These are phyloP conservation scores for Monosporascus sp. DNA, from an alignment of 2,329 filamentous ascomycete genomes.

Conservation along the genomic window DNA sequence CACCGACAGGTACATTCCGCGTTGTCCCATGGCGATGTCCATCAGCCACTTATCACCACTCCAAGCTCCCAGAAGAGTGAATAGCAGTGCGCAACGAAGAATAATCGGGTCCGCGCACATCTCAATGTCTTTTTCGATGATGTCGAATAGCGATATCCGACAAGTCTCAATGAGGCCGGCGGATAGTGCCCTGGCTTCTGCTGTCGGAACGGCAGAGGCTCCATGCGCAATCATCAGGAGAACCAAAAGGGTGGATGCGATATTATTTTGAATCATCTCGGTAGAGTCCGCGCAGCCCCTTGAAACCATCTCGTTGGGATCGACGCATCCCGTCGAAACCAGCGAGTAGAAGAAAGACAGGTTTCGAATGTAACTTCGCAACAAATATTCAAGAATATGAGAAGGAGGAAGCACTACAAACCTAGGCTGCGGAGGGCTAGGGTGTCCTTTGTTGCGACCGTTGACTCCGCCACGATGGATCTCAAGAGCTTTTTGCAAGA, in stretches of 20 bases:
- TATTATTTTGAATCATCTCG: conserved; percentile 60
- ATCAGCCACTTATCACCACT: conserved; percentile 74
- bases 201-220: conserved; percentile 58
- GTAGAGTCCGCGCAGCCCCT: conserved; percentile 55
- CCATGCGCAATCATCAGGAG: conserved; percentile 70
- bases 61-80: conserved; percentile 64
- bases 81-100: conserved; percentile 60
- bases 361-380: conserved; percentile 60
- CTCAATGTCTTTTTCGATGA: conserved; percentile 66
- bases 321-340: conserved; percentile 52
- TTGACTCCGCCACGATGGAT: conserved; percentile 53
- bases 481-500: conserved; percentile 64
- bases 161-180: conserved; percentile 65
- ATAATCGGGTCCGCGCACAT: conserved; percentile 60
- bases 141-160: conserved; percentile 65
- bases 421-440: conserved; percentile 47
- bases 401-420: conserved; percentile 62
- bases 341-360: conserved; percentile 62
- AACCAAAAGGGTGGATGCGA: conserved; percentile 59
- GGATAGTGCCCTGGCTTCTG: conserved; percentile 60
- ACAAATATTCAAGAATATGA: conserved; percentile 61
- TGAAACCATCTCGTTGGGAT: conserved; percentile 62
- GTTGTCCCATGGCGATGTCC: conserved; percentile 70
- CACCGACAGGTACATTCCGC: conserved; percentile 65
- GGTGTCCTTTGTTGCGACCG: conserved; percentile 34